phyloP scores from a whole-genome alignment of 2,329 filamentous ascomycete genomes.

The Zasmidium cellare region DNA sequence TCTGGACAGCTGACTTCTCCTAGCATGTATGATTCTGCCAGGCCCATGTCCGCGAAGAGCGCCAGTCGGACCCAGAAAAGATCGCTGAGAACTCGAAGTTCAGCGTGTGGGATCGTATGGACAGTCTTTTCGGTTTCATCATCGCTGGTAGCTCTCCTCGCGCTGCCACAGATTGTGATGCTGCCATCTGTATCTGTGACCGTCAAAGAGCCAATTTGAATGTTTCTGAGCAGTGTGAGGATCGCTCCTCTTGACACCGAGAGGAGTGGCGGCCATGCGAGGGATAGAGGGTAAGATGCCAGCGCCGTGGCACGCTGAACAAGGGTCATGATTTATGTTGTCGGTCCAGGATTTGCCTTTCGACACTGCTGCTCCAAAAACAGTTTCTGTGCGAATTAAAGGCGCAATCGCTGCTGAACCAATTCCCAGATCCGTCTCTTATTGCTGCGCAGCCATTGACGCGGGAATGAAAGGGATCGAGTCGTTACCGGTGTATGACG shows the following conservation, averaged over 20 bases:
- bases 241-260: conserved; percentile 47
- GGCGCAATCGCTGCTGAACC: too few relatives aligned
- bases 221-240: conserved; percentile 46
- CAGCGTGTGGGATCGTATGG: conserved; percentile 47
- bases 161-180: conserved; percentile 46
- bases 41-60: conserved; percentile 73
- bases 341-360: background rate
- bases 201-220: conserved; percentile 48
- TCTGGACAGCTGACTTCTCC: conserved; percentile 68
- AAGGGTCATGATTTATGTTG: conserved; percentile 25
- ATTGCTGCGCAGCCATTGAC: background rate
- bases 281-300: conserved; percentile 44
- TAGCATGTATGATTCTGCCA: conserved; percentile 72
- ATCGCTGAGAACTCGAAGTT: conserved; percentile 63
- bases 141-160: conserved; percentile 27
- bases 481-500: background rate
- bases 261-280: conserved; percentile 51
- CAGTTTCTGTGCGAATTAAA: too few relatives aligned
- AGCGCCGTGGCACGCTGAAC: conserved; percentile 40
- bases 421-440: background rate
- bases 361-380: too few relatives aligned
- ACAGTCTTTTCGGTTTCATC: conserved; percentile 40
- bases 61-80: conserved; percentile 70
- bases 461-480: background rate
- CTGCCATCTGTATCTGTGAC: conserved; percentile 47